Evolutionary conservation across 1,284 basidiomycete genomes (phyloP).

Genomic region (Pseudozyma sp.): DNA sequence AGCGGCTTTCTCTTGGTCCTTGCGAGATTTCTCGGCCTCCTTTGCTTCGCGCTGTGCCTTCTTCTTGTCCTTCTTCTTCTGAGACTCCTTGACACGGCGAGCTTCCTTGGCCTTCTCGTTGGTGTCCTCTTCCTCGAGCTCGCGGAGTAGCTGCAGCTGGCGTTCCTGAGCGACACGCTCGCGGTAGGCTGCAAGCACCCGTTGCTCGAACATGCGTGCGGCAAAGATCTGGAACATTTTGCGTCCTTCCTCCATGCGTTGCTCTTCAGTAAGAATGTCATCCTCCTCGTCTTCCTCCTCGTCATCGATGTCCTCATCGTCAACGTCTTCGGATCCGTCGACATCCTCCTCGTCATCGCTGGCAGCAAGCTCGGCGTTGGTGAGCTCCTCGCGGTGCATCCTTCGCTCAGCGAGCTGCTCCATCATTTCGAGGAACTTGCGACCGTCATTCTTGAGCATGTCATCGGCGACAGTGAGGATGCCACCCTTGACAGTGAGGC

Average conservation of each 20-base stretch:
- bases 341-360: conserved; percentile 67
- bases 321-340: conserved; percentile 56
- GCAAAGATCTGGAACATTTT: conserved; percentile 99
- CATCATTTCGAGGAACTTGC: conserved; percentile 99
- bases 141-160: conserved; percentile 84
- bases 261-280: conserved; percentile 72
- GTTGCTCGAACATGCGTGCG: conserved; percentile 99
- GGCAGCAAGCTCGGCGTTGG: conserved; percentile 70
- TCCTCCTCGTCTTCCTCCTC: conserved; percentile 73
- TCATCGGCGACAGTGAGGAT: conserved; percentile 99
- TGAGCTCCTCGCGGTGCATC: conserved; percentile 87
- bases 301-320: conserved; percentile 72
- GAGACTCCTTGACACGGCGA: conserved; percentile 93
- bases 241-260: conserved; percentile 98
- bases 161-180: conserved; percentile 89
- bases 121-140: conserved; percentile 89
- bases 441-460: conserved; percentile 95
- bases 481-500: conserved; percentile 86
- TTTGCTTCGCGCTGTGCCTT: conserved; percentile 85
- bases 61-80: conserved; percentile 99
- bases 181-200: conserved; percentile 90
- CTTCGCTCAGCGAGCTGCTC: conserved; percentile 95
- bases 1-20: conserved; percentile 73
- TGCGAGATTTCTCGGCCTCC: conserved; percentile 83
- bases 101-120: conserved; percentile 83